Conservation (phyloP, 768 basidiomycete genomes). For the Termitomyces sp. region DNA sequence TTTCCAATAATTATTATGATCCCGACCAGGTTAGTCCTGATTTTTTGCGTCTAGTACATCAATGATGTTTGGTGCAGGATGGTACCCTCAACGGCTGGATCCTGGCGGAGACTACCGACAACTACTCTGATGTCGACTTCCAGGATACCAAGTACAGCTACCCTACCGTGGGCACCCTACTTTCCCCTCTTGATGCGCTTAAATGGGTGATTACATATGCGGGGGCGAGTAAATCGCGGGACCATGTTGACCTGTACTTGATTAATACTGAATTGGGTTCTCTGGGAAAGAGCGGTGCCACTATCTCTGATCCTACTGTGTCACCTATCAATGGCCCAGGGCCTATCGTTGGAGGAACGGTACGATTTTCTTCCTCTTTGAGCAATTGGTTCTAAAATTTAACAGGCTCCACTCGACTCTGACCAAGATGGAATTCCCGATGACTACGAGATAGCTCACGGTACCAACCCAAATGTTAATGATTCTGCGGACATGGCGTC, state of each 20-base stretch:
- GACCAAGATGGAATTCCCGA: slow-evolving; percentile 31
- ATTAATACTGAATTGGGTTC: slow-evolving; percentile 28
- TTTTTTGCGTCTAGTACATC: background rate
- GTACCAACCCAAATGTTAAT: slow-evolving; percentile 24
- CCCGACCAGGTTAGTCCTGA: slow-evolving; percentile 19
- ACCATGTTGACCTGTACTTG: slow-evolving; percentile 27
- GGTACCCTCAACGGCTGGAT: slow-evolving; percentile 26
- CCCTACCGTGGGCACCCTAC: slow-evolving; percentile 24
- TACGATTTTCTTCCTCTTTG: slow-evolving; percentile 4
- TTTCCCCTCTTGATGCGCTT: slow-evolving; percentile 25
- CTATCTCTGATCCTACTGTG: slow-evolving; percentile 23
- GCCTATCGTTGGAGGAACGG: slow-evolving; percentile 26
- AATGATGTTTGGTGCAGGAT: slow-evolving; percentile 11
- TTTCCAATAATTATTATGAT: slow-evolving; percentile 30
- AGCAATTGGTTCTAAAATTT: too few relatives aligned
- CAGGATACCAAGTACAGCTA: slow-evolving; percentile 24
- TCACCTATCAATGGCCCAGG: slow-evolving; percentile 27
- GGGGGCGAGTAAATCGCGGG: slow-evolving; percentile 28
- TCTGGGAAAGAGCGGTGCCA: slow-evolving; percentile 27
- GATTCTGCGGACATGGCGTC: slow-evolving; percentile 26
- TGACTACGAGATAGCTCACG: slow-evolving; percentile 26
- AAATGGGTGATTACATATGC: slow-evolving; percentile 23
- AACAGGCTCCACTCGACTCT: slow-evolving; percentile 23
- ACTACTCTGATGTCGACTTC: slow-evolving; percentile 29
- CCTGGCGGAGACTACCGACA: slow-evolving; percentile 20